Conservation (phyloP, 306 rosid species). For the Fragaria vesca region DNA sequence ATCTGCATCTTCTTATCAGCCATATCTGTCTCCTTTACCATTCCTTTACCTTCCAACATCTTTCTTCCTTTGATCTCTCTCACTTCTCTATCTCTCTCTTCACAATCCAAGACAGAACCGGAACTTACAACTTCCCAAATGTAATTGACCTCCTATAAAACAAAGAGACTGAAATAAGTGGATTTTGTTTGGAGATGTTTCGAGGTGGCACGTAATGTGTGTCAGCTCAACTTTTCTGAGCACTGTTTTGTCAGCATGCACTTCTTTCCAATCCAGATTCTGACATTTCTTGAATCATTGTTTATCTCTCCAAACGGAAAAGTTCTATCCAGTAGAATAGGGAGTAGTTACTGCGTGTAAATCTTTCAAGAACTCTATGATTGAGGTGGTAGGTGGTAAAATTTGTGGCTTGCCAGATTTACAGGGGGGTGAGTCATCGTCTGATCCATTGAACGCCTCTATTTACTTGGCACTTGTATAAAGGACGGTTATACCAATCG, state of each 20-base stretch:
- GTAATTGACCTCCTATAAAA: neutral
- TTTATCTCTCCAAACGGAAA: neutral
- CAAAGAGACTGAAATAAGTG: neutral
- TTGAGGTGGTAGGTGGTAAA: neutral
- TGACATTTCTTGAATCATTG: neutral
- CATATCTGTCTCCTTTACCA: slow-evolving; percentile 73
- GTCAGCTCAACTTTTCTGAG: slow-evolving; percentile 1
- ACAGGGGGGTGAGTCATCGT: neutral
- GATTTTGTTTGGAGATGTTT: slow-evolving; percentile 12
- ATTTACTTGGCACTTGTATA: neutral
- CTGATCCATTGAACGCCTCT: neutral
- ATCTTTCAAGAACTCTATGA: neutral
- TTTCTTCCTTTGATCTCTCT: neutral
- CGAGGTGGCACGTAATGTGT: slow-evolving; percentile 29
- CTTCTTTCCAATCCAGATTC: neutral
- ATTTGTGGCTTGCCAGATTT: neutral
- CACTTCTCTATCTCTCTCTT: neutral
- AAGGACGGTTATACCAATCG: neutral
- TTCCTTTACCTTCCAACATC: slow-evolving; percentile 87
- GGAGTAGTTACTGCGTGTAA: neutral
- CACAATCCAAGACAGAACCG: slow-evolving; percentile 10
- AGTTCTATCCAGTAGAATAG: neutral
- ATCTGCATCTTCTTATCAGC: slow-evolving; percentile 57
- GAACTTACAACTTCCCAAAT: neutral
- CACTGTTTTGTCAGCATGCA: slow-evolving; percentile 19